Evolutionary conservation across 2,329 filamentous ascomycete species (phyloP).

Genomic region (Emmonsia crescens): DNA sequence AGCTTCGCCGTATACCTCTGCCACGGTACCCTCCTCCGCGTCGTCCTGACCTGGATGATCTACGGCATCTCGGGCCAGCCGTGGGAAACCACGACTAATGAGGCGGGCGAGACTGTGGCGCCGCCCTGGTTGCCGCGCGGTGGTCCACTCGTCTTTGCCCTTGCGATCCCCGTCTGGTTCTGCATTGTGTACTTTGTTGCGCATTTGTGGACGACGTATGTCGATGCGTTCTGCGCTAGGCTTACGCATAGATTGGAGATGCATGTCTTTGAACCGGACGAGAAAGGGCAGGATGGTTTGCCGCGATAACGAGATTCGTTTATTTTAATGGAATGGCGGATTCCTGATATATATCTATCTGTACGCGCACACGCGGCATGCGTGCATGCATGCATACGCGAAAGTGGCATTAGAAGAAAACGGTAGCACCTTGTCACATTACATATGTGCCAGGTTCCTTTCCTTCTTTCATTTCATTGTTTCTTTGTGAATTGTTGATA

Average conservation of each 20-base stretch:
- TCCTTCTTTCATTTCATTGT: background rate
- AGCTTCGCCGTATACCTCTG: constrained; percentile 47
- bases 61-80: constrained; percentile 41
- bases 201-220: constrained; percentile 42
- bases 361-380: background rate
- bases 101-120: constrained; percentile 28
- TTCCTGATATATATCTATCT: background rate
- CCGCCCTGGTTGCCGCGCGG: constrained; percentile 35
- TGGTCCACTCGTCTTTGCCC: constrained; percentile 28
- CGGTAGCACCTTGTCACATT: no score
- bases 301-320: background rate
- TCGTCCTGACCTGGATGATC: constrained; percentile 42
- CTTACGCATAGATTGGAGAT: constrained; percentile 40
- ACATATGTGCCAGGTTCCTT: background rate
- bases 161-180: constrained; percentile 39
- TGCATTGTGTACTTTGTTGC: constrained; percentile 38
- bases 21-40: constrained; percentile 44
- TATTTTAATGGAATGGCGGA: background rate
- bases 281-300: constrained; percentile 20
- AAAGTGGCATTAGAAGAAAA: no score
- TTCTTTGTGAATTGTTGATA: background rate
- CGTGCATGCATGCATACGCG: background rate
- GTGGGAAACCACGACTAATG: constrained; percentile 33
- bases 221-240: constrained; percentile 41
- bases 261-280: constrained; percentile 36